Conservation (phyloP, 1,284 basidiomycete species). For the Cryptococcus deneoformans region DNA sequence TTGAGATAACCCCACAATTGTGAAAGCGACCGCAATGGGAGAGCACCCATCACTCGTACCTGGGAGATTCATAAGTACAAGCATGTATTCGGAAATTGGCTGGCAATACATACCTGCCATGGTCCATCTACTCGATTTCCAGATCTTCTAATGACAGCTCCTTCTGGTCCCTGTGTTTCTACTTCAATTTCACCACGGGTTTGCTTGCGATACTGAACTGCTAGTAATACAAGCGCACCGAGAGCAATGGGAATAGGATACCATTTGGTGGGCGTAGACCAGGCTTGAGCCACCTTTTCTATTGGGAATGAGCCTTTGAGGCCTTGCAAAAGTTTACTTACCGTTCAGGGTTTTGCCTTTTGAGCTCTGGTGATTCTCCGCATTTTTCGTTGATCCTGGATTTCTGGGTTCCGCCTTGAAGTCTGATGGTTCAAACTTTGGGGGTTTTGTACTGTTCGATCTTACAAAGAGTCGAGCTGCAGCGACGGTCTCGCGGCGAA, state of each 20-base stretch:
- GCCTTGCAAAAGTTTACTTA: not conserved
- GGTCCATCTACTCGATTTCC: conserved; percentile 56
- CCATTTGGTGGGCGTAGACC: conserved; percentile 93
- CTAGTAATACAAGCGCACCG: conserved; percentile 80
- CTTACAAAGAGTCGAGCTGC: not conserved
- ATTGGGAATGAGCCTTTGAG: not conserved
- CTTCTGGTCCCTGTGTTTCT: conserved; percentile 55
- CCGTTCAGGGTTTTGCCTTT: conserved; percentile 8
- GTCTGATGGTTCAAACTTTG: not conserved
- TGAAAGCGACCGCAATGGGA: conserved; percentile 90
- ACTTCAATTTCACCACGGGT: conserved; percentile 40
- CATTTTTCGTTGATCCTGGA: not conserved
- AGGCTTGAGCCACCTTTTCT: conserved; percentile 59
- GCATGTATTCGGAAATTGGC: no score
- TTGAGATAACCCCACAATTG: conserved; percentile 96
- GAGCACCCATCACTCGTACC: conserved; percentile 93
- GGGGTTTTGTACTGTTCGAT: not conserved
- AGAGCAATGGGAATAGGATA: conserved; percentile 91
- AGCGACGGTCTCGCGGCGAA: not conserved
- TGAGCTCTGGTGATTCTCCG: no score
- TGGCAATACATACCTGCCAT: conserved; percentile 71
- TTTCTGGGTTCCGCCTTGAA: not conserved
- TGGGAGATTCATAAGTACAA: conserved; percentile 36
- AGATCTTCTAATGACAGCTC: conserved; percentile 66
- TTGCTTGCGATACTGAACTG: conserved; percentile 63